Evolutionary conservation across 768 basidiomycete genomes (phyloP).

Genomic region (Russula sp.): DNA sequence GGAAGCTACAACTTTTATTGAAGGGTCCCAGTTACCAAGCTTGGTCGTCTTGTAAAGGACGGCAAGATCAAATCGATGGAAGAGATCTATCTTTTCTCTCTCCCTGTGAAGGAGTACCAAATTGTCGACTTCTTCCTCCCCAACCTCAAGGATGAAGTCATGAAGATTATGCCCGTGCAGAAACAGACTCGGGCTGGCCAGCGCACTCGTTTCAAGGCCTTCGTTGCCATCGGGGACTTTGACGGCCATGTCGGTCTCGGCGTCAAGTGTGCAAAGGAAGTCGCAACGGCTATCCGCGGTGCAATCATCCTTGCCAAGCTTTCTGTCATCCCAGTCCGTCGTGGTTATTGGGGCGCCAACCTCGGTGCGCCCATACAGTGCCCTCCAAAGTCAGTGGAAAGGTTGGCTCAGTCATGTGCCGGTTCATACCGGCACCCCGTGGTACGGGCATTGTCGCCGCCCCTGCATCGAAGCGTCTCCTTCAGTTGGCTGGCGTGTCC

Average conservation of each 20-base stretch:
- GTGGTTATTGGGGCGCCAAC: constrained; percentile 99
- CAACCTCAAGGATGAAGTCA: constrained; percentile 98
- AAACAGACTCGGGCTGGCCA: constrained; percentile 99
- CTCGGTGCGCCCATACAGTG: constrained; percentile 99
- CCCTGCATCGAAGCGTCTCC: constrained; percentile 91
- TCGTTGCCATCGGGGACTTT: constrained; percentile 98
- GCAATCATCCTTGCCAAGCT: constrained; percentile 99
- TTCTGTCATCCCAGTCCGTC: constrained; percentile 94
- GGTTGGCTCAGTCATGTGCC: constrained; percentile 98
- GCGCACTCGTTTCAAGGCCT: constrained; percentile 99
- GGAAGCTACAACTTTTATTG: constrained; percentile 15
- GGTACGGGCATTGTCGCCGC: constrained; percentile 99
- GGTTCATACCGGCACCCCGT: constrained; percentile 95
- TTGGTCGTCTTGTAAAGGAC: constrained; percentile 98
- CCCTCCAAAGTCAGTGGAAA: constrained; percentile 98
- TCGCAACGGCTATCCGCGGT: constrained; percentile 98
- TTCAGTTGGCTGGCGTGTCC: constrained; percentile 97
- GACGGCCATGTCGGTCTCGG: constrained; percentile 99
- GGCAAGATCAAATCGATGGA: constrained; percentile 99
- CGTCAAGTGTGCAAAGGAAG: constrained; percentile 99
- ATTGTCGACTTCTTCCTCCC: constrained; percentile 99
- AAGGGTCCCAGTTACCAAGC: constrained; percentile 98
- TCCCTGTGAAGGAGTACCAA: constrained; percentile 99
- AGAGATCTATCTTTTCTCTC: constrained; percentile 99
- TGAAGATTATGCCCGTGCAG: constrained; percentile 99